Evolutionary conservation across 75 land plant species (phyloP), one percentile per base, ranked within the genome.

Genomic region (Ceratopteris richardii): DNA sequence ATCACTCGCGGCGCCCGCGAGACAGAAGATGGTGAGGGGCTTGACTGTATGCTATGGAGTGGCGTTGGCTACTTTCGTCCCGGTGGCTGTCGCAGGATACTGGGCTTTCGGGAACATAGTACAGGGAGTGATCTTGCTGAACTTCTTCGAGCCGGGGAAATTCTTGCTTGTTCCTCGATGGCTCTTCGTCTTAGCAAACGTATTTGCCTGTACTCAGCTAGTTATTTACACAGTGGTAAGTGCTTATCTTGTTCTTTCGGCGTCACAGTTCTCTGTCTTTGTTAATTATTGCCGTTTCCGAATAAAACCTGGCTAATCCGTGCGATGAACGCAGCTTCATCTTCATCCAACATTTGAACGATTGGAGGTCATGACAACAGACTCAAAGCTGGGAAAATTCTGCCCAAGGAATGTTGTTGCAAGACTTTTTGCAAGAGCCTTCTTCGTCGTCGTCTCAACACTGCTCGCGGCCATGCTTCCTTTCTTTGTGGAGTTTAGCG

Each of bases 41-140:
- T 57, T 88, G 23, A 72, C 75, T 42, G 12, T 84, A 9, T 84
- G 88, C 36, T 88, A 88, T 44, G 29, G 64, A 13, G 70, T 81
- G 13, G 67, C 81, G n/a, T 7, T 60, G 20, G n/a, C 39, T 22
- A 81, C 92, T 3, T 88, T 84, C 74, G 83, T 84, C 62, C 78
- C 73, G 33, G 80, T 81, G 6, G 67, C 88, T 12, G 65, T 84
- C 18, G 78, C 92, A 11, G 92, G 88, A 2, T 84, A 88, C 51
- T 88, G 94, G 95, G 95, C 98, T 28, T 88, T 88, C 51, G 88
- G 88, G 6, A 88, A 88, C 76, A 24, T 28, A 57, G 54, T 88
- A 0, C 37, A 41, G 12, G 76, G 80, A 42, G 75, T 29, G 27
- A 51, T 88, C 11, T 71, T 78, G 18, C 60, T 29, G 58, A 87